phyloP scores from a whole-genome alignment of 2,329 filamentous ascomycete genomes.

The Amauroascus niger region DNA sequence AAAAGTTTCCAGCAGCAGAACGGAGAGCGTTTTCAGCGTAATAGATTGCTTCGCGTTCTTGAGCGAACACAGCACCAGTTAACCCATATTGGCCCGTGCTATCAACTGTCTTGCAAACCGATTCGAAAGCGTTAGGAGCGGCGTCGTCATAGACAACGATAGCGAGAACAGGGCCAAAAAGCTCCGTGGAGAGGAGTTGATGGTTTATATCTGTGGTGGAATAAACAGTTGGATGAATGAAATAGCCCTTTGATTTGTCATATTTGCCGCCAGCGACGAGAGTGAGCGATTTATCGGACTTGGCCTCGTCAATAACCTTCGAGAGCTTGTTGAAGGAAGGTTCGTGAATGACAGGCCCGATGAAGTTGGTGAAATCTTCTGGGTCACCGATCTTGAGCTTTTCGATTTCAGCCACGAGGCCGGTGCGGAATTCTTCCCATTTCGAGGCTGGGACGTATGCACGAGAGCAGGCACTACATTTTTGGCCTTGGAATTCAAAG shows the following conservation, averaged over 20 bases:
- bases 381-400: constrained; percentile 63
- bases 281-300: constrained; percentile 62
- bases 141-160: constrained; percentile 69
- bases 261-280: constrained; percentile 67
- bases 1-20: constrained; percentile 35
- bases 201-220: constrained; percentile 62
- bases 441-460: constrained; percentile 67
- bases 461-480: constrained; percentile 77
- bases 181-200: constrained; percentile 63
- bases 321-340: constrained; percentile 71
- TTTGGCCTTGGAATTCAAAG: constrained; percentile 86
- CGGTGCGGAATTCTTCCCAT: constrained; percentile 61
- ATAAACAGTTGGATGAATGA: constrained; percentile 75
- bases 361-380: constrained; percentile 64
- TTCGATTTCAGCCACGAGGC: constrained; percentile 57
- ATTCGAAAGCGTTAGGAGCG: constrained; percentile 52
- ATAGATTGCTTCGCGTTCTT: constrained; percentile 29
- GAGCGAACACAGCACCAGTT: constrained; percentile 37
- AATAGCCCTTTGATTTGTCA: constrained; percentile 70
- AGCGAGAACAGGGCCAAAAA: constrained; percentile 70
- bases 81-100: constrained; percentile 35
- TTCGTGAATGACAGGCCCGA: constrained; percentile 78
- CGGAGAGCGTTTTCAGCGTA: constrained; percentile 32
- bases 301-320: constrained; percentile 68
- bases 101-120: constrained; percentile 46